Percentiles rank a stretch among this genome's conserved stretches.
phyloP scores from a whole-genome alignment of 257 asterid genomes.

The Petrea volubilis region DNA sequence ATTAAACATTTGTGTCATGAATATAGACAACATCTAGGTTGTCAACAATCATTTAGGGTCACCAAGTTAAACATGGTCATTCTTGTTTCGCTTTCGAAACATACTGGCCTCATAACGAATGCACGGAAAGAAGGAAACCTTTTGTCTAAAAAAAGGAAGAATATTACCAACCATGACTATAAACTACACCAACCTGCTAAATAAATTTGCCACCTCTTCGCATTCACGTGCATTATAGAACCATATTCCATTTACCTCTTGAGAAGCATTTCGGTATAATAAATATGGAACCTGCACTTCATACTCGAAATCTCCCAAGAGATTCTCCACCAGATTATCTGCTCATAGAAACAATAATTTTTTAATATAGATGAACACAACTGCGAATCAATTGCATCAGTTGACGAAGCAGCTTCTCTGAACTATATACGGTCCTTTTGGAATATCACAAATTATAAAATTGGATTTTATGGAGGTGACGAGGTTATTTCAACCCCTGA shows the following conservation, averaged over 20 bases:
- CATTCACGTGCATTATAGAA: slow-evolving; percentile 81
- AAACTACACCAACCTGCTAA: slow-evolving; percentile 56
- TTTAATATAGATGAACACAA: slow-evolving; percentile 10
- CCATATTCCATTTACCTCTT: slow-evolving; percentile 97
- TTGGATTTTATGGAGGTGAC: neutral
- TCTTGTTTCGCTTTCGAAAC: neutral
- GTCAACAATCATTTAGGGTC: neutral
- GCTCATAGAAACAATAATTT: slow-evolving; percentile 34
- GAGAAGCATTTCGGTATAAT: slow-evolving; percentile 74
- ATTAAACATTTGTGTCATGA: neutral
- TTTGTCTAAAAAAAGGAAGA: neutral
- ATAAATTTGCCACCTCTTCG: slow-evolving; percentile 78
- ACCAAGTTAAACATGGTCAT: neutral
- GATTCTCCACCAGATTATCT: slow-evolving; percentile 91
- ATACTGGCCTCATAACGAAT: neutral
- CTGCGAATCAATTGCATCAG: neutral
- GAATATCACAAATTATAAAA: neutral
- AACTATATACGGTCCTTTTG: slow-evolving; percentile 5
- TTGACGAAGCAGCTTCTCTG: slow-evolving; percentile 1
- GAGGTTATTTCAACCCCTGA: slow-evolving; percentile 2
- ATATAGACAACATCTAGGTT: neutral
- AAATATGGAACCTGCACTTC: slow-evolving; percentile 90
- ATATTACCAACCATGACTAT: slow-evolving; percentile 3
- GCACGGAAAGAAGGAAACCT: no score
- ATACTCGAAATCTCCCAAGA: slow-evolving; percentile 80